phyloP scores from a whole-genome alignment of 2,329 filamentous ascomycete genomes.

The Diaporthe sp. region DNA sequence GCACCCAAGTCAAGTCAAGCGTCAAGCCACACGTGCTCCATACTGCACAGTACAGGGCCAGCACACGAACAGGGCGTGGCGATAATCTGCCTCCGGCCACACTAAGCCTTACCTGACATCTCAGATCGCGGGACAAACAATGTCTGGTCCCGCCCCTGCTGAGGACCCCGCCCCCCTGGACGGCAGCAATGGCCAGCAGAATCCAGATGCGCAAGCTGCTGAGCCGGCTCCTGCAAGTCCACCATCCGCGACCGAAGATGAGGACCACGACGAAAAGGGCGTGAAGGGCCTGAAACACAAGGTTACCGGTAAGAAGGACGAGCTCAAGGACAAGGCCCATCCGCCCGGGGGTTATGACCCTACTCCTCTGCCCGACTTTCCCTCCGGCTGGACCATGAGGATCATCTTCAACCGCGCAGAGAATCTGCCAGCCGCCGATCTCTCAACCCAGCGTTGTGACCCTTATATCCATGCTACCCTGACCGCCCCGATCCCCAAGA shows the following conservation, averaged over 20 bases:
- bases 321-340: slow-evolving; percentile 55
- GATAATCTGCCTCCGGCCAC: slow-evolving; percentile 6
- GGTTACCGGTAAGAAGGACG: slow-evolving; percentile 52
- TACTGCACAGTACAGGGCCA: slow-evolving; percentile 4
- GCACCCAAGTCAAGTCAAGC: slow-evolving; percentile 27
- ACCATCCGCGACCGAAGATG: not conserved
- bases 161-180: slow-evolving; percentile 5
- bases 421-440: slow-evolving; percentile 86
- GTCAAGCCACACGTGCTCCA: slow-evolving; percentile 17
- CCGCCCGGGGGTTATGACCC: slow-evolving; percentile 84
- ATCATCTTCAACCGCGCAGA: slow-evolving; percentile 86
- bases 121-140: slow-evolving; percentile 21
- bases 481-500: slow-evolving; percentile 74
- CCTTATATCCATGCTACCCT: slow-evolving; percentile 86
- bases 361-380: slow-evolving; percentile 80
- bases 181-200: slow-evolving; percentile 9
- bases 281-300: slow-evolving; percentile 49
- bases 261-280: not conserved
- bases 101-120: slow-evolving; percentile 11
- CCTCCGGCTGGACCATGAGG: slow-evolving; percentile 85
- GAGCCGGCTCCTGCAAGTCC: not conserved
- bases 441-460: slow-evolving; percentile 83
- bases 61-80: slow-evolving; percentile 24
- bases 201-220: not conserved
- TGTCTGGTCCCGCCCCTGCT: slow-evolving; percentile 31